Evolutionary conservation across 176 grass and related monocot species (phyloP), one percentile per base, ranked within the genome.

Genomic region (Raddia distichophylla): DNA sequence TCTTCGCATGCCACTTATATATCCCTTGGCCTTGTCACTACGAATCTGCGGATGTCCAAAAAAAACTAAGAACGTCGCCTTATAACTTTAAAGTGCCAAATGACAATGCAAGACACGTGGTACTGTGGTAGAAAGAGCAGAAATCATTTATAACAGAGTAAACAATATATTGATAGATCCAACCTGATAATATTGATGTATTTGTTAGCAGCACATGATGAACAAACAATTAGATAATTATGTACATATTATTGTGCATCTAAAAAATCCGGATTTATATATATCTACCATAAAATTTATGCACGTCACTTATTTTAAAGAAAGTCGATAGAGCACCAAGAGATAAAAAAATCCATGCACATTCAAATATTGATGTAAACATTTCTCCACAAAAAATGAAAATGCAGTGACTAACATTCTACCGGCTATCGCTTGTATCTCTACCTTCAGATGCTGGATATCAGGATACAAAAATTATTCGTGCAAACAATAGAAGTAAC

Each of bases 11-110:
- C 0, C 13, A 45, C 27, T 76, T 76, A 99, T 89, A 86, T 90
- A 91, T 69, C 80, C 75, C 82, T 76, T 93, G 13, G 96, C 87
- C 59, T 95, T 99, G 47, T 95, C 93, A 85, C 89, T 99, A 43
- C 55, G 84, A 81, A 99, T 99, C 96, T 99, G 88, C 20, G 48
- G 45, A 71, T 67, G 43, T 86, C 33, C 52, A 45, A 85, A 14
- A 60, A 73, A 73, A 60, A 72, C 75, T 76, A 79, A 59, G 61
- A 80, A 54, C 33, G 74, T 34, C 18, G 59, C 14, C 46, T 81
- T 17, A 46, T n/a, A n/a, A 71, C 55, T 13, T 5, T 69, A 37
- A 77, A 74, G 55, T 64, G 56, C 16, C 59, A 60, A 71, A 52
- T 71, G 57, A 54, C 57, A 52, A 72, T 76, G 56, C 60, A 83